Base-by-base conservation (phyloP, 495 filamentous ascomycete species). In the Daldinia childiae region DNA sequence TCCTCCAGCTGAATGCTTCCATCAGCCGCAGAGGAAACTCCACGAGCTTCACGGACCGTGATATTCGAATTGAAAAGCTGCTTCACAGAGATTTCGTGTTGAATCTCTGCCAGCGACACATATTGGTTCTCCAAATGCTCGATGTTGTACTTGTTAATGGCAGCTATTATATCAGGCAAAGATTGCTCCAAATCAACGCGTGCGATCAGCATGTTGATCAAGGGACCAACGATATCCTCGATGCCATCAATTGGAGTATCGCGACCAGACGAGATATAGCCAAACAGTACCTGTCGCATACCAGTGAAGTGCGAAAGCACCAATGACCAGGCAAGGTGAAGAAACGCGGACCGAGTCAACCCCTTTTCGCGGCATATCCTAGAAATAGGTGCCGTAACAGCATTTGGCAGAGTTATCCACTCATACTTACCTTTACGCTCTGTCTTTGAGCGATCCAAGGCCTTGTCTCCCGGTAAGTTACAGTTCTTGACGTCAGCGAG, bases 61-160 rank as follows among this genome's bases (percentile, higher is more conserved):
- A 52, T 52, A 3, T 27, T 27, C 19, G 48, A 24, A 24, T 52
- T 52, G 26, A 52, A 52, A 11, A 52, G 48, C 48, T 52, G 48
- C 9, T 52, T 27, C 15, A 27, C 26, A 12, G 19, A 52, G 48
- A 27, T 27, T 9, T 52, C 19, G 48, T 52, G 48, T 27, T 52
- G 48, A 21, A 52, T 24, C 48, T 52, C 48, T 24, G 48, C 48
- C 6, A 52, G 48, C 17, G 48, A 52, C 26, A 52, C 26, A 52
- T 52, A 27, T 17, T 52, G 48, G 12, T 24, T 36, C 34, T 58
- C 55, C 17, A 58, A 50, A 91, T 85, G 1, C 88, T 80, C 3
- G 88, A 74, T 3, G 82, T 76, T 8, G 80, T 80, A 24, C 83
- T 78, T 4, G 87, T 80, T 85, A 63, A 72, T 79, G 24, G 88